phyloP scores from a whole-genome alignment of 345 rosid species.

The Stellera chamaejasme region DNA sequence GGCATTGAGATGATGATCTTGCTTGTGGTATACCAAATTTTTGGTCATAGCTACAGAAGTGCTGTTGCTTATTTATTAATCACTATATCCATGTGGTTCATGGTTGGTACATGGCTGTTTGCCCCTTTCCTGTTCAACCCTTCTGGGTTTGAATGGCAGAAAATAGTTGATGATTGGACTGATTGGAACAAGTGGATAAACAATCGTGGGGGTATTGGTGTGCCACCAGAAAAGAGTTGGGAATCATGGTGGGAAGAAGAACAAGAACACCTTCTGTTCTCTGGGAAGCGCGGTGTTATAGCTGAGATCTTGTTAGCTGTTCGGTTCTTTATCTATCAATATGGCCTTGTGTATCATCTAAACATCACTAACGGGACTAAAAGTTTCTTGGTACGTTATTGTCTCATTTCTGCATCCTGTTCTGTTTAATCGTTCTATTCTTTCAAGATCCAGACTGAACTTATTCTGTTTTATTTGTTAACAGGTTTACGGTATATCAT shows the following conservation, averaged over 20 bases:
- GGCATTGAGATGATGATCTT: slow-evolving; percentile 95
- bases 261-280: slow-evolving; percentile 82
- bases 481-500: slow-evolving; percentile 89
- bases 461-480: slow-evolving; percentile 8
- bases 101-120: slow-evolving; percentile 99
- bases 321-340: slow-evolving; percentile 90
- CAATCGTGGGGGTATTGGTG: slow-evolving; percentile 95
- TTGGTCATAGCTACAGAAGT: slow-evolving; percentile 81
- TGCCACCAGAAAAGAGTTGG: slow-evolving; percentile 97
- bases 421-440: not conserved
- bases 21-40: slow-evolving; percentile 80
- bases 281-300: slow-evolving; percentile 88
- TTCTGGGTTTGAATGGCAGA: slow-evolving; percentile 99
- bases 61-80: slow-evolving; percentile 80
- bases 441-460: not conserved
- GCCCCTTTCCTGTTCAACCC: slow-evolving; percentile 99
- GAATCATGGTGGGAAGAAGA: slow-evolving; percentile 99
- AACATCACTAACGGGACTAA: slow-evolving; percentile 35
- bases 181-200: slow-evolving; percentile 99
- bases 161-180: slow-evolving; percentile 99
- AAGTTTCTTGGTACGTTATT: slow-evolving; percentile 60
- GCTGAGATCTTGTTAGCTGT: slow-evolving; percentile 83
- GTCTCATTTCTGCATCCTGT: slow-evolving; percentile 2
- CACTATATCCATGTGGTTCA: slow-evolving; percentile 96
- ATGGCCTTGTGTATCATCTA: slow-evolving; percentile 92